Evolutionary conservation across 176 grass and related monocot species (phyloP), one percentile per base, ranked within the genome.

Genomic region (Themeda triandra): DNA sequence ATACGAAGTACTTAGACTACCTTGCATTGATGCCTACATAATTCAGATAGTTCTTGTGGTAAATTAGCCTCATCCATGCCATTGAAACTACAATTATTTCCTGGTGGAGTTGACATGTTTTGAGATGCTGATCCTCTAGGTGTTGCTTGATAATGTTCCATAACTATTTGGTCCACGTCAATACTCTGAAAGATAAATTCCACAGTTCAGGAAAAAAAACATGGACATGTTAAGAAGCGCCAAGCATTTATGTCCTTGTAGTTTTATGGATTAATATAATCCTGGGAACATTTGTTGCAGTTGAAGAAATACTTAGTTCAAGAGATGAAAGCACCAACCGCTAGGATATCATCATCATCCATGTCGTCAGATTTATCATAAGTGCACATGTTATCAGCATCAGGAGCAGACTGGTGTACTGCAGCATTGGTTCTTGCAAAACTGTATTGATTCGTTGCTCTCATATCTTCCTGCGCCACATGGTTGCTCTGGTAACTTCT

Each of bases 151-250:
- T 94, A 94, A 76, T 95, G 93, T 66, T 98, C 93, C 96, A 94
- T 94, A 58, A 98, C 91, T 80, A 98, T 95, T 90, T 49, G 93
- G 60, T 98, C 96, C 39, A 98, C 85, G 31, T 98, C 96, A 72
- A 98, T 92, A 87, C 79, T 90, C 96, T 98, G 86, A 66, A 88
- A 82, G 58, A 84, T 51, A 91, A 84, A 84, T 77, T 80, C 56
- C 29, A 42, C 10, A 41, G 27, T 85, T 71, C 5, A 36, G 6
- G 24, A 63, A 66, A 10, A 67, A 62, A 62, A 27, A 27, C 58
- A 62, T 62, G 58, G 54, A 66, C 40, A 53, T 8, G 12, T 23
- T 63, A 48, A 24, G 23, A 35, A 73, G 24, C 24, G 39, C 12
- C 9, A 49, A 36, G 45, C 28, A 80, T 40, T 76, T 69, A 71